Evolutionary conservation across 257 asterid genomes (phyloP).

Genomic region (Verbena officinalis): DNA sequence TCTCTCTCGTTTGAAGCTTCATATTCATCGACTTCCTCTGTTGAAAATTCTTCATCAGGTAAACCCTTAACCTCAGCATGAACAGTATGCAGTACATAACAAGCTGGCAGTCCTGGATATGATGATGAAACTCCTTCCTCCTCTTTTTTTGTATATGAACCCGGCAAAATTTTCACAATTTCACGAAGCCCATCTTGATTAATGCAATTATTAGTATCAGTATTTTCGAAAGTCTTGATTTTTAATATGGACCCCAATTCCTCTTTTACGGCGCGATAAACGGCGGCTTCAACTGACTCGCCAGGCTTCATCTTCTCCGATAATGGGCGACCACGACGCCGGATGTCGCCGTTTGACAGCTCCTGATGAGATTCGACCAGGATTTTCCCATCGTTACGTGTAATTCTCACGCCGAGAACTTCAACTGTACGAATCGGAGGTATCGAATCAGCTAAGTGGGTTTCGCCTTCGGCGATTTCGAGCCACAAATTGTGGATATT

Average conservation of each 20-base stretch:
- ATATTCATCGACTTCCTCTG: conserved; percentile 82
- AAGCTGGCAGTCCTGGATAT: conserved; percentile 95
- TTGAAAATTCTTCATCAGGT: conserved; percentile 79
- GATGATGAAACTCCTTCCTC: conserved; percentile 80
- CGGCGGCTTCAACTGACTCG: conserved; percentile 83
- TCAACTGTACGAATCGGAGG: conserved; percentile 86
- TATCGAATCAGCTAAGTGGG: conserved; percentile 60
- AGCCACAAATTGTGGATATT: conserved; percentile 87
- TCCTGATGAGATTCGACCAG: conserved; percentile 90
- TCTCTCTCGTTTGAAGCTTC: conserved; percentile 42
- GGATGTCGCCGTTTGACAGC: conserved; percentile 70
- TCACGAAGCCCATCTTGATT: conserved; percentile 6
- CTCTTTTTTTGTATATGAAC: conserved; percentile 73
- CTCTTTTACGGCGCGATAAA: conserved; percentile 77
- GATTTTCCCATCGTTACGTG: conserved; percentile 51
- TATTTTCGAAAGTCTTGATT: neutral
- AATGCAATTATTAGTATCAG: neutral
- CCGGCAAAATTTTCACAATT: conserved; percentile 54
- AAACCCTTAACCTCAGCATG: conserved; percentile 78
- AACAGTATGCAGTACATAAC: conserved; percentile 80
- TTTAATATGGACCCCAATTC: conserved; percentile 67
- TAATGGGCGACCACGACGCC: conserved; percentile 69
- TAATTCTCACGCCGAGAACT: conserved; percentile 68
- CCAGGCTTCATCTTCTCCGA: conserved; percentile 98
- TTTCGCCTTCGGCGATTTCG: conserved; percentile 86